Evolutionary conservation across 192 early-diverging fungal genomes (phyloP), one percentile per base, ranked within the genome.

Genomic region (Mortierella alpina): DNA sequence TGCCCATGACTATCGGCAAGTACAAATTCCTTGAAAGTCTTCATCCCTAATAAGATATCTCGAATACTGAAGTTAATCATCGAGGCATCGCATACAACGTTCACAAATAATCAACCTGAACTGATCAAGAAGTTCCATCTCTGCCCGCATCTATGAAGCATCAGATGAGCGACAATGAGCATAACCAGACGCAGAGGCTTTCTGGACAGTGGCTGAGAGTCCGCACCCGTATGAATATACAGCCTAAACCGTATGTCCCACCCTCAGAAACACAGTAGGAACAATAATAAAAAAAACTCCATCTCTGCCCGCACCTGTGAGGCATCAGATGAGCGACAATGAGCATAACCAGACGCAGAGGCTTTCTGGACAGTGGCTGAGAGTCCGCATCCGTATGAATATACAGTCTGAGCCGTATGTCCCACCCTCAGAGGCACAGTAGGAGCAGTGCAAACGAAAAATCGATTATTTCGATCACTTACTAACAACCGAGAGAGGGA

Each of bases 21-120:
- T n/a, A 57, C 44, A 20, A 23, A 68, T 2, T 68, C 66, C 10
- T 55, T 45, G 13, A 68, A 68, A 8, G 54, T 68, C 42, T 46
- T 68, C 66, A 68, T 68, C 23, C 39, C 49, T 66, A 66, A 53
- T 23, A 58, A 68, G 66, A n/a, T n/a, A n/a, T n/a, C n/a, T n/a
- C n/a, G n/a, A n/a, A n/a, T n/a, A n/a, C n/a, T n/a, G n/a, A n/a
- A n/a, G n/a, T n/a, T n/a, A n/a, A n/a, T n/a, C n/a, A n/a, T n/a
- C n/a, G n/a, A n/a, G n/a, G n/a, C n/a, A n/a, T n/a, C n/a, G n/a
- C n/a, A n/a, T n/a, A n/a, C n/a, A n/a, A n/a, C n/a, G n/a, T n/a
- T n/a, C n/a, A n/a, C n/a, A n/a, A n/a, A n/a, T n/a, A n/a, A n/a
- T n/a, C n/a, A n/a, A n/a, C n/a, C n/a, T n/a, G n/a, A n/a, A n/a